Percentiles rank a stretch among this genome's conserved stretches.
Conservation (phyloP, 2,329 filamentous ascomycete species). For the Fusarium sulawesiense region DNA sequence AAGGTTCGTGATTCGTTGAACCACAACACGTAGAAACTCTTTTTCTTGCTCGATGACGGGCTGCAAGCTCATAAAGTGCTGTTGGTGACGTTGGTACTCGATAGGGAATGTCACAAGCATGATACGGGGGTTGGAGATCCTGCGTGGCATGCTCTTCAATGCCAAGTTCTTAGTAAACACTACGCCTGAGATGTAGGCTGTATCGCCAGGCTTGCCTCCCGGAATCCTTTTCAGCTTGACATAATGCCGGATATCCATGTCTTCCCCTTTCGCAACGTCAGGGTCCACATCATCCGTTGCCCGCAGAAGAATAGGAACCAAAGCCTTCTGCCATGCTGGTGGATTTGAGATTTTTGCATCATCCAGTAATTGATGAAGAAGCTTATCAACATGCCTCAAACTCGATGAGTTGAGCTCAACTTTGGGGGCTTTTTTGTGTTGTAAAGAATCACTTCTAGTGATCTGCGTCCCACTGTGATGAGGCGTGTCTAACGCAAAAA, state of each 20-base stretch:
- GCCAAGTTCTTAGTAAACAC: conserved; percentile 98
- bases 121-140: conserved; percentile 85
- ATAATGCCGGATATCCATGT: conserved; percentile 97
- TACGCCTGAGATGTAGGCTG: conserved; percentile 94
- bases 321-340: conserved; percentile 85
- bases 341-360: conserved; percentile 80
- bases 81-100: conserved; percentile 88
- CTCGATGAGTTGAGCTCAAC: conserved; percentile 89
- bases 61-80: conserved; percentile 97
- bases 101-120: conserved; percentile 94
- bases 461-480: conserved; percentile 61
- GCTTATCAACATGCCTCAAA: conserved; percentile 84
- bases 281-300: conserved; percentile 96
- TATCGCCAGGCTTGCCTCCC: conserved; percentile 89
- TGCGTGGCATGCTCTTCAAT: conserved; percentile 93
- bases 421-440: conserved; percentile 77
- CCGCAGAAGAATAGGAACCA: conserved; percentile 89
- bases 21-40: conserved; percentile 90
- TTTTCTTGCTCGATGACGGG: conserved; percentile 97
- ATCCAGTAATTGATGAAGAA: conserved; percentile 84
- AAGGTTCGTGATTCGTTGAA: conserved; percentile 88
- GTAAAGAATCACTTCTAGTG: conserved; percentile 86
- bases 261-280: conserved; percentile 88
- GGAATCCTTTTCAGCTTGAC: conserved; percentile 98
- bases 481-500: conserved; percentile 60